phyloP scores from a whole-genome alignment of 352 stramenopile species.

The Phytophthora brassicae region DNA sequence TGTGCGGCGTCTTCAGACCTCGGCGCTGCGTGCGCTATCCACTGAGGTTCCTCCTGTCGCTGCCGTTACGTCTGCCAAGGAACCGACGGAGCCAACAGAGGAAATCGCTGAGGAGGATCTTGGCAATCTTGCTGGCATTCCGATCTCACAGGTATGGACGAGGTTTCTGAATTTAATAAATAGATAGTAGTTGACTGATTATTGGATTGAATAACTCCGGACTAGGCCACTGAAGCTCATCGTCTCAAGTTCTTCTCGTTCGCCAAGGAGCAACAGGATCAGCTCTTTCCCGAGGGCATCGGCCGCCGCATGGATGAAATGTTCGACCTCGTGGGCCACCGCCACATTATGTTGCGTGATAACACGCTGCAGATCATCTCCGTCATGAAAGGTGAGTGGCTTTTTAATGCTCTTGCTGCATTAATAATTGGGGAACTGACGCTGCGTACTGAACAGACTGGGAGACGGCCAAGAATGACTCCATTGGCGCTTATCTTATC shows the following conservation, averaged over 20 bases:
- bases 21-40: conserved; percentile 43
- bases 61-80: conserved; percentile 1
- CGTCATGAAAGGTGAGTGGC: conserved; percentile 56
- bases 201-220: background rate
- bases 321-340: conserved; percentile 83
- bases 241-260: conserved; percentile 82
- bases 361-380: conserved; percentile 74
- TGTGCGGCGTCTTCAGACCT: conserved; percentile 24
- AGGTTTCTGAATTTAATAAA: background rate
- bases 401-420: background rate
- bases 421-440: background rate
- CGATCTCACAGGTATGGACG: conserved; percentile 51
- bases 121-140: conserved; percentile 55
- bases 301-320: conserved; percentile 70
- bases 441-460: conserved; percentile 44
- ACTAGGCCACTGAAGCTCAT: conserved; percentile 59
- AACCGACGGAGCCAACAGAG: conserved; percentile 15
- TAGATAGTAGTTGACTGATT: too few relatives aligned
- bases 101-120: conserved; percentile 31
- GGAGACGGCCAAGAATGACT: conserved; percentile 53
- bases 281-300: conserved; percentile 75
- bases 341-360: conserved; percentile 86
- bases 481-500: conserved; percentile 63
- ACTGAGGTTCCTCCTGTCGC: conserved; percentile 23
- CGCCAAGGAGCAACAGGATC: conserved; percentile 71